Base-by-base conservation (phyloP, 768 basidiomycete genomes). In the Boletus insuetus region DNA sequence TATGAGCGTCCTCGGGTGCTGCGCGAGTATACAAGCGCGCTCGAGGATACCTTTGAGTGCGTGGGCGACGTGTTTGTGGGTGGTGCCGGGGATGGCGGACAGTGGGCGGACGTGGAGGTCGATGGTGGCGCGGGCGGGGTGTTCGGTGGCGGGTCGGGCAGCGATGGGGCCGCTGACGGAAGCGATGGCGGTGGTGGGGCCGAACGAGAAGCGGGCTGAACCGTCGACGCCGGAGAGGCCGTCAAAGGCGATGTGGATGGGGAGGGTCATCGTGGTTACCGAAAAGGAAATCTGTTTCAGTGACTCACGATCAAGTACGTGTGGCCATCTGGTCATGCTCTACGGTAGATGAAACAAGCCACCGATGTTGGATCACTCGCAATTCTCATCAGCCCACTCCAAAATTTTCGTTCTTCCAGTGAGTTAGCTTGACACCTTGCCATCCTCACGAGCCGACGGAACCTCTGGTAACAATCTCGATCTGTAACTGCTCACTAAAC, bases 101-200 rank as follows among this genome's bases (percentile, higher is more conserved):
- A 91, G 73, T 0, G 92, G 90, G 3, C 90, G 80, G 10, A 91
- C 76, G 44, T 75, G 71, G 40, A 93, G 83, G 63, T 94, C 92
- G 59, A 94, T 80, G 0, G 88, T 84, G 0, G 89, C 84, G 52
- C 83, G 82, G 12, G 84, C 84, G 11, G 91, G 82, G 31, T 82
- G 79, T 72, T 94, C 92, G 9, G 79, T 70, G 4, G 83, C 80
- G 9, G 84, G 74, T 17, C 89, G 79, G 46, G 86, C 86, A 59
- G 92, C 85, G 43, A 92, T 85, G 19, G 92, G 92, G 0, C 92
- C 91, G 14, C 89, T 89, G 35, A 91, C 68, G 6, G 91, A 91
- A 9, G 86, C 83, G 19, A 91, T 69, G 4, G 84, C 87, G 68
- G 62, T 53, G 48, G 51, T 55, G 19, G 46, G n/a, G 11, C 37